A percentile compares a stretch with the other conserved stretches of the same genome.
These are phyloP conservation scores for Trebouxia gelatinosa DNA, from an alignment of 163 green algal species.

Conservation along the genomic window DNA sequence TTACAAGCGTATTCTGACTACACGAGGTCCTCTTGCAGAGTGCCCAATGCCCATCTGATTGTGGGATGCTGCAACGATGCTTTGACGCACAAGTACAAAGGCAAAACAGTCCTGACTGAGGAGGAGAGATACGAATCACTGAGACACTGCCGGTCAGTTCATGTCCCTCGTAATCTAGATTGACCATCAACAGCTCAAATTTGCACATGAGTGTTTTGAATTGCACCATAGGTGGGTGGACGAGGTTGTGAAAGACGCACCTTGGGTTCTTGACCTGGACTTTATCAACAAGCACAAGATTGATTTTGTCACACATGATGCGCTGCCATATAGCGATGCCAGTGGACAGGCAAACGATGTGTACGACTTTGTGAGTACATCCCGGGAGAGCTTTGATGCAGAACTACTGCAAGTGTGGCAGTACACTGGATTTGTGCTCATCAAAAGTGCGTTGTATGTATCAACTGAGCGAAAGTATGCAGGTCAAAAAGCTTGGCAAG, in stretches of 20 bases:
- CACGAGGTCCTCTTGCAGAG: conserved; percentile 48
- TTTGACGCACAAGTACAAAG: conserved; percentile 84
- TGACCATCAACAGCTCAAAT: not conserved
- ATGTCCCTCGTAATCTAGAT: too few relatives aligned
- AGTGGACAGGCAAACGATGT: conserved; percentile 72
- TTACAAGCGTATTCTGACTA: not conserved
- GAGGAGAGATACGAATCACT: conserved; percentile 85
- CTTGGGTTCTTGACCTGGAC: conserved; percentile 81
- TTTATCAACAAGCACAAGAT: conserved; percentile 86
- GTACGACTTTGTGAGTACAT: conserved; percentile 69
- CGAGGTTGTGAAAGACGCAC: conserved; percentile 80
- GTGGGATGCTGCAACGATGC: conserved; percentile 88
- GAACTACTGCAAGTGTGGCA: too few relatives aligned
- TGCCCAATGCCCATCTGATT: conserved; percentile 64
- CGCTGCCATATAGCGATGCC: conserved; percentile 82
- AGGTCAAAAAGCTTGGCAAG: conserved; percentile 81
- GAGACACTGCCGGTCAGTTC: conserved; percentile 83
- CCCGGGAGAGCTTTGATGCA: conserved; percentile 8
- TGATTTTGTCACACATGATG: conserved; percentile 91
- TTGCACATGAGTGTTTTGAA: not conserved
- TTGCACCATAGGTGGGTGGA: conserved; percentile 93
- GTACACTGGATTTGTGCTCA: not conserved
- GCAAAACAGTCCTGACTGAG: conserved; percentile 89
- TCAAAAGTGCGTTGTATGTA: not conserved
- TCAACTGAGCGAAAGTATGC: too few relatives aligned